Evolutionary conservation across 495 filamentous ascomycete genomes (phyloP).

Genomic region (Neurospora terricola): DNA sequence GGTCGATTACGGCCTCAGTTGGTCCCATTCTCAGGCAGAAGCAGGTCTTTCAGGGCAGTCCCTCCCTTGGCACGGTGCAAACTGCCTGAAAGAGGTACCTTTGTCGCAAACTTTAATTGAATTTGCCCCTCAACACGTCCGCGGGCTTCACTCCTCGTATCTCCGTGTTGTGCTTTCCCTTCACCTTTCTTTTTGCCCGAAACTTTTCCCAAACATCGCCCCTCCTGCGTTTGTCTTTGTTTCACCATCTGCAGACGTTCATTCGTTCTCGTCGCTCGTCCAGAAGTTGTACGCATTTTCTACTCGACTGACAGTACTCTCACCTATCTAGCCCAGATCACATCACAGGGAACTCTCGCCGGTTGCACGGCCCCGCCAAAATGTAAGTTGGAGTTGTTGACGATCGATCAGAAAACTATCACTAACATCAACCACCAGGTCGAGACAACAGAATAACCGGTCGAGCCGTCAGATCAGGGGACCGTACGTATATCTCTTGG

Average conservation of each 20-base stretch:
- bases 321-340: not conserved
- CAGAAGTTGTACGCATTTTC: not conserved
- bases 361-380: not conserved
- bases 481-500: constrained; percentile 12
- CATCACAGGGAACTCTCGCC: not conserved
- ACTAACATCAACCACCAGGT: constrained; percentile 6
- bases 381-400: not conserved
- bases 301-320: not conserved
- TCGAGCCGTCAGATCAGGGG: constrained; percentile 19
- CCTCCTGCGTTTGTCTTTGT: not conserved
- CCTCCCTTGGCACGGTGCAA: not conserved
- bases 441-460: constrained; percentile 10
- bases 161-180: not conserved
- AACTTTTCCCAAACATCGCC: not conserved
- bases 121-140: constrained; percentile 23
- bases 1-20: not conserved
- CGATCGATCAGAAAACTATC: not conserved
- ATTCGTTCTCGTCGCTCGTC: not conserved
- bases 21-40: constrained; percentile 8
- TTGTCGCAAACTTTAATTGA: constrained; percentile 19
- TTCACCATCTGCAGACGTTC: not conserved
- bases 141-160: constrained; percentile 1
- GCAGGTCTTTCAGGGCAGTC: not conserved
- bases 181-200: not conserved
- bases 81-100: constrained; percentile 8